Conservation (phyloP, 495 filamentous ascomycete genomes). For the Penicilliopsis zonata region DNA sequence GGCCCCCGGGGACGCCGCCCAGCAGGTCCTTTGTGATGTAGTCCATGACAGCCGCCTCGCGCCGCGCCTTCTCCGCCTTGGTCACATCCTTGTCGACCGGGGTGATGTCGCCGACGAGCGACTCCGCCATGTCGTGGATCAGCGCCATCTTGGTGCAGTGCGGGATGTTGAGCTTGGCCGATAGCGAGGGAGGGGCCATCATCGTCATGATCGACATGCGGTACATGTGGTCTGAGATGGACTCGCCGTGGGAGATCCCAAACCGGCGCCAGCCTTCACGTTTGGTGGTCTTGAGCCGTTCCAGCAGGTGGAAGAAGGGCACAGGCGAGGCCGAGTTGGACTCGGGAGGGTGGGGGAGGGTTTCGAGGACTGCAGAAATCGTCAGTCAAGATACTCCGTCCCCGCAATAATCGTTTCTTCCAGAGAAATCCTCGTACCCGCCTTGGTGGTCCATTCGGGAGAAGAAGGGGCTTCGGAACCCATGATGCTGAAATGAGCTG, state of each 20-base stretch:
- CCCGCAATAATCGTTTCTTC: background rate
- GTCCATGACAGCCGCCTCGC: constrained; percentile 81
- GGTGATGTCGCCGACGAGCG: constrained; percentile 90
- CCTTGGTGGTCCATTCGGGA: constrained; percentile 17
- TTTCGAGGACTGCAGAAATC: constrained; percentile 24
- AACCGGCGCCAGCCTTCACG: constrained; percentile 94
- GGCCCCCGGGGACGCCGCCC: constrained; percentile 57
- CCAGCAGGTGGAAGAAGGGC: constrained; percentile 86
- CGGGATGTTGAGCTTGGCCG: constrained; percentile 55
- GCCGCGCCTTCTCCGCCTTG: constrained; percentile 69
- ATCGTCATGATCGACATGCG: constrained; percentile 96
- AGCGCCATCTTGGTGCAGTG: constrained; percentile 89
- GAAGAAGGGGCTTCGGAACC: constrained; percentile 17
- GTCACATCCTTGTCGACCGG: constrained; percentile 53
- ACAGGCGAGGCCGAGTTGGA: constrained; percentile 61
- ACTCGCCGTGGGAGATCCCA: constrained; percentile 61
- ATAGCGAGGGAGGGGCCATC: constrained; percentile 71
- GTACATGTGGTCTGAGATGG: constrained; percentile 98
- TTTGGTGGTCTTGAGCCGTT: constrained; percentile 87
- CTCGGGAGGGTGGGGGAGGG: constrained; percentile 37
- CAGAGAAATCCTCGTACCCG: constrained; percentile 8
- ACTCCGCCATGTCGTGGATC: constrained; percentile 95
- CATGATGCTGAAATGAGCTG: constrained; percentile 10
- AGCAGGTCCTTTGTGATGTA: constrained; percentile 65
- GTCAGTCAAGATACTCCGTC: constrained; percentile 2